phyloP scores from a whole-genome alignment of 352 stramenopile genomes.

The Pythium dissotocum region DNA sequence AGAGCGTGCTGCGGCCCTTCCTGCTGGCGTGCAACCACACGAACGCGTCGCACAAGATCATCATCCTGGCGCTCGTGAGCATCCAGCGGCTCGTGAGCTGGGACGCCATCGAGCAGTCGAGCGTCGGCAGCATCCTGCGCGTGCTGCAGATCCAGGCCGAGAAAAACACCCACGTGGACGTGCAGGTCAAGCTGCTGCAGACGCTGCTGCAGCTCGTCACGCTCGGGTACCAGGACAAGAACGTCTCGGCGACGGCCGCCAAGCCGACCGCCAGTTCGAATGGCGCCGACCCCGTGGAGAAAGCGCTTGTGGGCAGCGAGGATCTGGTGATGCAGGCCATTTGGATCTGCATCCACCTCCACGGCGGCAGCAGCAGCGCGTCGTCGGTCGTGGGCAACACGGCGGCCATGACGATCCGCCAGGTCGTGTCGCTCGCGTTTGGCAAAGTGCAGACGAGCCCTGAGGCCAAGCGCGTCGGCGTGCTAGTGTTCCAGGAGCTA shows the following conservation, averaged over 20 bases:
- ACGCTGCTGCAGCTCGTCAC: conserved; percentile 88
- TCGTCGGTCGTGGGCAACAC: conserved; percentile 86
- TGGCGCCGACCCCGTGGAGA: conserved; percentile 23
- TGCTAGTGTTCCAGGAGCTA: conserved; percentile 86
- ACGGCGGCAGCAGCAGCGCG: conserved; percentile 67
- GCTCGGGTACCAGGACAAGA: conserved; percentile 71
- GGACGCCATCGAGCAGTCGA: conserved; percentile 94
- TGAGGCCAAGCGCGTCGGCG: conserved; percentile 75
- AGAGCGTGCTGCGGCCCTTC: conserved; percentile 96
- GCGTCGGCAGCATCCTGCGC: conserved; percentile 94
- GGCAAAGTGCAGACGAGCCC: conserved; percentile 70
- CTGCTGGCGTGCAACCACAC: conserved; percentile 97
- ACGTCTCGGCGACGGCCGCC: conserved; percentile 1
- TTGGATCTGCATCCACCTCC: conserved; percentile 86
- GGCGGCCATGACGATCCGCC: conserved; percentile 85
- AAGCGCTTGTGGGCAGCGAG: conserved; percentile 72
- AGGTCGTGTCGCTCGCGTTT: conserved; percentile 87
- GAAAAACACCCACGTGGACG: conserved; percentile 79
- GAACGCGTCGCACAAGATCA: conserved; percentile 92
- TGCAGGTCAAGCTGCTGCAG: conserved; percentile 89
- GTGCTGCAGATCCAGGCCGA: conserved; percentile 96
- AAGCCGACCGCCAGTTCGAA: not conserved
- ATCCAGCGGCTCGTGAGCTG: conserved; percentile 95
- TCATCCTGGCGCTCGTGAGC: conserved; percentile 93
- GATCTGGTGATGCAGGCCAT: conserved; percentile 88